Evolutionary conservation across 2,329 filamentous ascomycete species (phyloP).

Genomic region (Drechslerella coelobrocha): DNA sequence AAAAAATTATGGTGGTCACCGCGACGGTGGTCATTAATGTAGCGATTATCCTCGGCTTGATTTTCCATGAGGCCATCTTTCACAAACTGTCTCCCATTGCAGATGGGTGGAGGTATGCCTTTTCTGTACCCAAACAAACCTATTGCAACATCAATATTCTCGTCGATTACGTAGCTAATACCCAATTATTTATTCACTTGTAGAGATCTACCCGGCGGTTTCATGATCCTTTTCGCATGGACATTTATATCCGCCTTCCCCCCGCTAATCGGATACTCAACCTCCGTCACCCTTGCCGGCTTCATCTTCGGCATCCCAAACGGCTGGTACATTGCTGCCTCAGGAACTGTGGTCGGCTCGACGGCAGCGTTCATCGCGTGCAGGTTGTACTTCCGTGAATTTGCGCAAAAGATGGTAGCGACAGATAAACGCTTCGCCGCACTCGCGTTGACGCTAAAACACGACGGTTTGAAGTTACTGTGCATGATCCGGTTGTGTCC

Average conservation of each 20-base stretch:
- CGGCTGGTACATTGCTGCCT: conserved; percentile 81
- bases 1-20: conserved; percentile 51
- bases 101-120: conserved; percentile 49
- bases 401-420: conserved; percentile 81
- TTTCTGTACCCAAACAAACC: conserved; percentile 1
- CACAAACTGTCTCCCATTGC: conserved; percentile 53
- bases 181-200: conserved; percentile 1
- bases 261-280: conserved; percentile 85
- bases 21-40: conserved; percentile 41
- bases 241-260: conserved; percentile 82
- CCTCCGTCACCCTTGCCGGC: conserved; percentile 72
- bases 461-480: conserved; percentile 86
- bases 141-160: no score
- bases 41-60: conserved; percentile 50
- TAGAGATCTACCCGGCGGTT: conserved; percentile 70
- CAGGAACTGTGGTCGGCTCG: conserved; percentile 78
- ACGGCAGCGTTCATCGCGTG: conserved; percentile 80
- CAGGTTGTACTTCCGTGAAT: conserved; percentile 76
- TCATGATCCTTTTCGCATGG: conserved; percentile 75
- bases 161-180: neutral
- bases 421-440: conserved; percentile 87
- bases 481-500: conserved; percentile 93
- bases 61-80: conserved; percentile 55
- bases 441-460: conserved; percentile 82
- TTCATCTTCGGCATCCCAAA: conserved; percentile 76